Conservation (phyloP, 1,284 basidiomycete genomes). For the Cutaneotrichosporon sp. region DNA sequence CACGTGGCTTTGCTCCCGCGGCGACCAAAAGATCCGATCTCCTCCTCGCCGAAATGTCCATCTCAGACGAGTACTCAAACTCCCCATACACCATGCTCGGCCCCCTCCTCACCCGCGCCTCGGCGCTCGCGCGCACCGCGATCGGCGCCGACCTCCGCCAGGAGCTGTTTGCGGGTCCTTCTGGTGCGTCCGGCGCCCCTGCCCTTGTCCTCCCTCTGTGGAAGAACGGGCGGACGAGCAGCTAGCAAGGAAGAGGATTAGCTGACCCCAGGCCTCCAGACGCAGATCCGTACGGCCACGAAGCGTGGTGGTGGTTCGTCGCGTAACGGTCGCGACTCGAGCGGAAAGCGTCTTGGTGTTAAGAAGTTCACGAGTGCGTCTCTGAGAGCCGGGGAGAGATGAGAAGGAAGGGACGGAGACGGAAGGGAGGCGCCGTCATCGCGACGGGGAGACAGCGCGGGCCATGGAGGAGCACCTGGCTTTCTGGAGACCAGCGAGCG, state of each 20-base stretch:
- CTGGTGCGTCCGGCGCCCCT: constrained; percentile 28
- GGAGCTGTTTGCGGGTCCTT: constrained; percentile 43
- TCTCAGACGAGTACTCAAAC: not conserved
- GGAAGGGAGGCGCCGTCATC: no score
- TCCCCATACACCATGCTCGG: constrained; percentile 18
- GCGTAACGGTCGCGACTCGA: constrained; percentile 84
- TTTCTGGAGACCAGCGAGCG: no score
- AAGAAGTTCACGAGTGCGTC: constrained; percentile 87
- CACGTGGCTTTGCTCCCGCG: constrained; percentile 10
- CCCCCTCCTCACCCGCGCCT: constrained; percentile 26
- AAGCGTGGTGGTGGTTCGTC: constrained; percentile 92
- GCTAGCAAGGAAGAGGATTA: not conserved
- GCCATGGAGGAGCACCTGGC: no score
- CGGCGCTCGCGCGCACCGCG: constrained; percentile 29
- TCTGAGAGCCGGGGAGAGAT: no score
- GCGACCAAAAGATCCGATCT: not conserved
- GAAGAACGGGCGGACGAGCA: no score
- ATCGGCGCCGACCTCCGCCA: constrained; percentile 32
- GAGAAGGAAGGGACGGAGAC: no score
- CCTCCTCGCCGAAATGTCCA: constrained; percentile 1
- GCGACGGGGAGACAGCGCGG: no score
- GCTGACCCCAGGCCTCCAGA: constrained; percentile 27
- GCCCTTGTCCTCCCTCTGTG: no score
- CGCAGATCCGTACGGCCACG: constrained; percentile 82
- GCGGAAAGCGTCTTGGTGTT: constrained; percentile 85